These are phyloP conservation scores for Macrocybe gigantea DNA, from an alignment of 768 basidiomycete genomes.

Conservation along the genomic window DNA sequence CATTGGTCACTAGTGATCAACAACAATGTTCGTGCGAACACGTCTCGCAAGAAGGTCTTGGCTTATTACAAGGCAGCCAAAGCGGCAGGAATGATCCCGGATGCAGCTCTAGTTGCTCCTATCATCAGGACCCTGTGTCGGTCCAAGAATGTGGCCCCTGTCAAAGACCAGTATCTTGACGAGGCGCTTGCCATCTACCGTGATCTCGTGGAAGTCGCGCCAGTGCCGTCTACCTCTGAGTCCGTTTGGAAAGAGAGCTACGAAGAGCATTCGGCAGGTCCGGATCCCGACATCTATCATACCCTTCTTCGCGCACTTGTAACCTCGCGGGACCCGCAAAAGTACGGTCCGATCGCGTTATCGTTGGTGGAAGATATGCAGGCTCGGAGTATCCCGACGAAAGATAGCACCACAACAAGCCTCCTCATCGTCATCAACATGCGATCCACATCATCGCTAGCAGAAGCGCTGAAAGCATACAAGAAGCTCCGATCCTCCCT, in stretches of 20 bases:
- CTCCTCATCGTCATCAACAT: constrained; percentile 63
- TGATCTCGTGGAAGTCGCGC: constrained; percentile 33
- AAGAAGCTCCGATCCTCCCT: constrained; percentile 34
- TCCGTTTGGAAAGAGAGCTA: constrained; percentile 11
- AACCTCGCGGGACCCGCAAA: constrained; percentile 34
- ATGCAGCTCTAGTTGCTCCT: constrained; percentile 46
- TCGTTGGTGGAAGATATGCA: constrained; percentile 66
- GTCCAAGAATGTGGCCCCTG: constrained; percentile 23
- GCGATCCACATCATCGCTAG: constrained; percentile 46
- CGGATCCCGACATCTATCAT: constrained; percentile 50
- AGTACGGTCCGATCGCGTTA: constrained; percentile 42
- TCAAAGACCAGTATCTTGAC: constrained; percentile 38
- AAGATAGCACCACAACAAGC: constrained; percentile 38
- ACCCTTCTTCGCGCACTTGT: constrained; percentile 44
- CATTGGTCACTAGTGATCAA: constrained; percentile 54
- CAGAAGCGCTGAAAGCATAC: constrained; percentile 64
- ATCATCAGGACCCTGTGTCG: constrained; percentile 47
- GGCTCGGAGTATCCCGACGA: constrained; percentile 35
- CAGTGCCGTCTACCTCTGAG: constrained; percentile 12
- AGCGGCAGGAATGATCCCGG: constrained; percentile 37
- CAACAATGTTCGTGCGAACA: constrained; percentile 37
- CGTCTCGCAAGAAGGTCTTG: constrained; percentile 32
- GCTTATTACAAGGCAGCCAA: constrained; percentile 44
- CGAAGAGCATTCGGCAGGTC: constrained; percentile 32
- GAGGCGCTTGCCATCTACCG: constrained; percentile 48